A percentile compares a stretch with the other conserved stretches of the same genome.
These are phyloP conservation scores for Aegilops speltoides DNA, from an alignment of 176 grass and related monocot genomes.

Conservation along the genomic window DNA sequence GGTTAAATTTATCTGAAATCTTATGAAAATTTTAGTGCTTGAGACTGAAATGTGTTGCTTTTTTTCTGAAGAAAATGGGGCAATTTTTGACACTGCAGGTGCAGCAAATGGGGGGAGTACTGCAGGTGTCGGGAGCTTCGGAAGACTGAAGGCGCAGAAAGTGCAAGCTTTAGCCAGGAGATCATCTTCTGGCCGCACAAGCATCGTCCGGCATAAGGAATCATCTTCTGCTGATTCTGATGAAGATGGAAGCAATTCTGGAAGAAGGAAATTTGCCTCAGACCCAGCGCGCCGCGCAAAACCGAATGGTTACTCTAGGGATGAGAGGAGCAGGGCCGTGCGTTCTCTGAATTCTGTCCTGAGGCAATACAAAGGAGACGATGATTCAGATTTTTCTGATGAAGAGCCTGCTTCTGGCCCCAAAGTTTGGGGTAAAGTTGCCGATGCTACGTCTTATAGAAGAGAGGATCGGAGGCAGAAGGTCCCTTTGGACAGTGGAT, in stretches of 20 bases:
- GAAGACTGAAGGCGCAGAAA: slow-evolving; percentile 69
- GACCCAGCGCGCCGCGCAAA: background rate
- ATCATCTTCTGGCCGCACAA: slow-evolving; percentile 33
- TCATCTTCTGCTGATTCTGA: slow-evolving; percentile 8
- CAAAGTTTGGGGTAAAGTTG: slow-evolving; percentile 52
- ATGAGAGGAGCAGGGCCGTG: slow-evolving; percentile 1
- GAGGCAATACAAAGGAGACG: slow-evolving; percentile 16
- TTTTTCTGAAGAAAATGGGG: slow-evolving; percentile 3
- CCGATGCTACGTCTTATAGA: slow-evolving; percentile 22
- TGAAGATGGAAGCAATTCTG: background rate
- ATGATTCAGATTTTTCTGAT: background rate
- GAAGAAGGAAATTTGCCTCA: background rate
- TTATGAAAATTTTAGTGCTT: background rate
- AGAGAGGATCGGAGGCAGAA: slow-evolving; percentile 28
- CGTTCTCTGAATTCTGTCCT: slow-evolving; percentile 38
- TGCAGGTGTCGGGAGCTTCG: slow-evolving; percentile 44
- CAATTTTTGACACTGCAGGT: slow-evolving; percentile 40
- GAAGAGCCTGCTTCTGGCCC: slow-evolving; percentile 25
- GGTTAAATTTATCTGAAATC: background rate
- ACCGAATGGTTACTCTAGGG: background rate
- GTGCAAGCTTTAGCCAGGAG: slow-evolving; percentile 49
- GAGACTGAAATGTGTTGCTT: background rate
- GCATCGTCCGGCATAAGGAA: background rate
- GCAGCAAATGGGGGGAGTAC: slow-evolving; percentile 23
- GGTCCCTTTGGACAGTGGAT: slow-evolving; percentile 44